phyloP scores from a whole-genome alignment of 495 filamentous ascomycete species.

The Parmelia sp. region DNA sequence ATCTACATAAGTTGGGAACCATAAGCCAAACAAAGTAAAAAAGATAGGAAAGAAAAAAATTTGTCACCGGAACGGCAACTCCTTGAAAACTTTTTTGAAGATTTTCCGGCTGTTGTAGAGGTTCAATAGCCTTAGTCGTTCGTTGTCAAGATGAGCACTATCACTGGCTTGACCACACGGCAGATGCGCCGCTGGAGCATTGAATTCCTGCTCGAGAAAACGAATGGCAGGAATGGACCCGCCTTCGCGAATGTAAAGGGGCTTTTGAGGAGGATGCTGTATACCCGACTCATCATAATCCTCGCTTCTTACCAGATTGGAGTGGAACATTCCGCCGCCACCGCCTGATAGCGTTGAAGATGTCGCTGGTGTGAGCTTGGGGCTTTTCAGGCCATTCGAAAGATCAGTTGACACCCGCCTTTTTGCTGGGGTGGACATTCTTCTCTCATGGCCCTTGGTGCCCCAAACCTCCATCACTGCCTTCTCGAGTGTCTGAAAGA shows the following conservation, averaged over 20 bases:
- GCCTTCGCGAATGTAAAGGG: slow-evolving; percentile 88
- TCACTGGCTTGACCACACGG: slow-evolving; percentile 96
- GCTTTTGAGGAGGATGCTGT: slow-evolving; percentile 10
- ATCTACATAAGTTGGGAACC: no score
- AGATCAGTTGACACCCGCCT: slow-evolving; percentile 34
- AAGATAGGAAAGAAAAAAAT: no score
- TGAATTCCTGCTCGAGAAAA: slow-evolving; percentile 92
- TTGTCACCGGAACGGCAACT: slow-evolving; percentile 42
- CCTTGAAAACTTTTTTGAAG: slow-evolving; percentile 75
- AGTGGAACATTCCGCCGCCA: slow-evolving; percentile 32
- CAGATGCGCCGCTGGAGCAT: slow-evolving; percentile 84
- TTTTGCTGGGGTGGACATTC: slow-evolving; percentile 24
- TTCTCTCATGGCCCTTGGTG: slow-evolving; percentile 32
- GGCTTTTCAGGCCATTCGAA: slow-evolving; percentile 32
- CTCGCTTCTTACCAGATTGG: slow-evolving; percentile 15
- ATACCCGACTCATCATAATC: background rate
- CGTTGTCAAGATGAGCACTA: slow-evolving; percentile 89
- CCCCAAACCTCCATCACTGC: slow-evolving; percentile 83
- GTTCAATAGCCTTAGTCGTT: slow-evolving; percentile 79
- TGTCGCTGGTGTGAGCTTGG: slow-evolving; percentile 43
- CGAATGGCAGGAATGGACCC: slow-evolving; percentile 89
- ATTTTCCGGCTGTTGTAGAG: slow-evolving; percentile 88
- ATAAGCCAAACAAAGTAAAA: no score
- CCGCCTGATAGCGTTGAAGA: slow-evolving; percentile 53
- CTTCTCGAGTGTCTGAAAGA: slow-evolving; percentile 81